Evolutionary conservation across 2,329 filamentous ascomycete species (phyloP), one percentile per base, ranked within the genome.

Genomic region (Fusarium sp.): DNA sequence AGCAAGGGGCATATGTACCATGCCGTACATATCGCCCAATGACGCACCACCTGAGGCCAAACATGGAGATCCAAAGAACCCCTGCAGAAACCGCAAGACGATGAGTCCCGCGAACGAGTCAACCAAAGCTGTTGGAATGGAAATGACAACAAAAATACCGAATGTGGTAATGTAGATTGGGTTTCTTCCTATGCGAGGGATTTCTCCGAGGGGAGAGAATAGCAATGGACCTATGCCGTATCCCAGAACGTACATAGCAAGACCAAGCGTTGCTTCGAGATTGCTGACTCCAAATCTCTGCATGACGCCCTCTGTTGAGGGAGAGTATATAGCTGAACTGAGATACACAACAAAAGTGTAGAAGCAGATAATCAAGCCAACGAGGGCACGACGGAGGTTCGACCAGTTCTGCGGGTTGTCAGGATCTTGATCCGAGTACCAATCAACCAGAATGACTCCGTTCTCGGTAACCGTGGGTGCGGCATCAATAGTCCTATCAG

Each of bases 111-210:
- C 81, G 62, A 90, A 92, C 80, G 89, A 91, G 50, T 87, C 80
- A 4, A 88, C 88, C 0, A 93, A 79, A 0, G 90, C 89, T 0
- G 90, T 88, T 0, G 91, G 90, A 17, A 93, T 85, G 7, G 86
- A 88, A 13, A 94, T 80, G 62, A 93, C 85, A 57, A 91, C 88
- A 77, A 93, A 94, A 29, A 93, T 82, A 56, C 87, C 86, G 81
- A 93, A 91, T 14, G 91, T 91, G 68, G 87, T 77, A 35, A 92
- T 87, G 79, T 93, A 93, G 9, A 91, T 86, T 1, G 88, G 88
- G 74, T 90, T 93, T 7, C 91, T 85, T 4, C 92, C 92, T 44
- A 93, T 86, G 42, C 84, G 77, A 0, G 91, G 90, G 22, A 93
- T 88, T 79, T 93, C 92, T 45, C 85, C 87, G 29, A 93, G 80